Evolutionary conservation across 1,284 basidiomycete species (phyloP).

Genomic region (Phlebopus sp.): DNA sequence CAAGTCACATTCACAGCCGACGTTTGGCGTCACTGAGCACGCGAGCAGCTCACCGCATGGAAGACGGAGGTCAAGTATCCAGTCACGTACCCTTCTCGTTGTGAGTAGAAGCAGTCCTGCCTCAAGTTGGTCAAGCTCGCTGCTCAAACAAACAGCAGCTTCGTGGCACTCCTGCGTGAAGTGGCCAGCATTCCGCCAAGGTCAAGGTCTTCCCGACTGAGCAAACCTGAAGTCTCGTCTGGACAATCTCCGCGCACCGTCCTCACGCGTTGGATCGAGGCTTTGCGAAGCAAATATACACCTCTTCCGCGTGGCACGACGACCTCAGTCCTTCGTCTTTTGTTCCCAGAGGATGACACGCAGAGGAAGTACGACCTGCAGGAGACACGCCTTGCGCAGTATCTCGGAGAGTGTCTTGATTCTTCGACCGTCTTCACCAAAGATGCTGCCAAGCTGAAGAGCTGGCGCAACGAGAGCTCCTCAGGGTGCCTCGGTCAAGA

Average conservation of each 20-base stretch:
- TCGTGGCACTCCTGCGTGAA: constrained; percentile 44
- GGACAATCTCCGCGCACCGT: constrained; percentile 38
- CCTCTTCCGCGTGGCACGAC: constrained; percentile 50
- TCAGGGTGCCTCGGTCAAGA: constrained; percentile 72
- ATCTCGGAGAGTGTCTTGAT: constrained; percentile 53
- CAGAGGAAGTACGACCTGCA: constrained; percentile 71
- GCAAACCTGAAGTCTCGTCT: constrained; percentile 18
- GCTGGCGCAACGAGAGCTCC: constrained; percentile 49
- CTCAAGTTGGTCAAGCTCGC: constrained; percentile 2
- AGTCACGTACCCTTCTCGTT: constrained; percentile 41
- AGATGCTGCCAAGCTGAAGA: constrained; percentile 33
- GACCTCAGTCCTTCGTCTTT: constrained; percentile 59
- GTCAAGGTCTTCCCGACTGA: constrained; percentile 17
- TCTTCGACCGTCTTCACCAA: constrained; percentile 33
- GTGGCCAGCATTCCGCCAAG: constrained; percentile 37
- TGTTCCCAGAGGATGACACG: constrained; percentile 81
- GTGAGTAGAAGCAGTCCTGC: constrained; percentile 28
- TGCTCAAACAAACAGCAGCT: constrained; percentile 32
- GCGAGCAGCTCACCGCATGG: constrained; percentile 27
- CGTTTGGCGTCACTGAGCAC: too few species aligned
- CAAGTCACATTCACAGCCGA: too few species aligned
- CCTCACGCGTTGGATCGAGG: constrained; percentile 47
- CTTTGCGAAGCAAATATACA: constrained; percentile 41
- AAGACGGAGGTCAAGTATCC: constrained; percentile 11
- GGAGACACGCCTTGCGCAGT: constrained; percentile 60